phyloP scores from a whole-genome alignment of 176 grass and related monocot genomes.

The Lolium perenne region DNA sequence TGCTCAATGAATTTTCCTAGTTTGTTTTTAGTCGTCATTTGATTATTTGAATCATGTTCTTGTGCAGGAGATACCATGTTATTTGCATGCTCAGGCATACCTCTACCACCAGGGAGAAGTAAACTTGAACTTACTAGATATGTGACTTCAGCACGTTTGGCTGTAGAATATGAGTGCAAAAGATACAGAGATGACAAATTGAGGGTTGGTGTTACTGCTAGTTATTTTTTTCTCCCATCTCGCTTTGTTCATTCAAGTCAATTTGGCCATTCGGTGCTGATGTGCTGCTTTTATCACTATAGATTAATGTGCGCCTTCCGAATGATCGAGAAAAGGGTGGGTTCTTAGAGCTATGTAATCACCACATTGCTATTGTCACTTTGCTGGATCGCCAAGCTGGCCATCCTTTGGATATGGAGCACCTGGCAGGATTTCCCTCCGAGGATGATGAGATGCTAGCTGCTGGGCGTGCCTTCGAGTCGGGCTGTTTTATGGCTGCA shows the following conservation, averaged over 20 bases:
- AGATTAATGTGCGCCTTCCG: not conserved
- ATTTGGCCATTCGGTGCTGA: not conserved
- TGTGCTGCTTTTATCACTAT: not conserved
- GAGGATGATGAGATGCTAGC: not conserved
- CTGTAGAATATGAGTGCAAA: not conserved
- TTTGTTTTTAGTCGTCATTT: not conserved
- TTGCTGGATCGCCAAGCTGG: fast-evolving
- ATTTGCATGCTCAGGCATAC: conserved; percentile 38
- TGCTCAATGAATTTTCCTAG: not conserved
- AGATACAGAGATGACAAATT: conserved; percentile 39
- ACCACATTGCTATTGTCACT: not conserved
- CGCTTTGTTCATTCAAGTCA: not conserved
- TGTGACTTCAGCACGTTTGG: conserved; percentile 36
- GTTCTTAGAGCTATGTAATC: not conserved
- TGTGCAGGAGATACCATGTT: conserved; percentile 34
- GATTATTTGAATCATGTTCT: not conserved
- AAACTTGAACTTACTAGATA: conserved; percentile 15
- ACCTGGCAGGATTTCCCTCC: not conserved
- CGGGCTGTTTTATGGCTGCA: not conserved
- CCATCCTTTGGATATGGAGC: not conserved
- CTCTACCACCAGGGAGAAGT: not conserved
- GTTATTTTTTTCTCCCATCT: not conserved
- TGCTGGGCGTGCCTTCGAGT: not conserved
- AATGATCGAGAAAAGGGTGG: not conserved
- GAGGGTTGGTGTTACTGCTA: not conserved